Percentiles rank a stretch among this genome's conserved stretches.
phyloP scores from a whole-genome alignment of 805 yeast genomes.

The Wickerhamomyces hampshirensis region DNA sequence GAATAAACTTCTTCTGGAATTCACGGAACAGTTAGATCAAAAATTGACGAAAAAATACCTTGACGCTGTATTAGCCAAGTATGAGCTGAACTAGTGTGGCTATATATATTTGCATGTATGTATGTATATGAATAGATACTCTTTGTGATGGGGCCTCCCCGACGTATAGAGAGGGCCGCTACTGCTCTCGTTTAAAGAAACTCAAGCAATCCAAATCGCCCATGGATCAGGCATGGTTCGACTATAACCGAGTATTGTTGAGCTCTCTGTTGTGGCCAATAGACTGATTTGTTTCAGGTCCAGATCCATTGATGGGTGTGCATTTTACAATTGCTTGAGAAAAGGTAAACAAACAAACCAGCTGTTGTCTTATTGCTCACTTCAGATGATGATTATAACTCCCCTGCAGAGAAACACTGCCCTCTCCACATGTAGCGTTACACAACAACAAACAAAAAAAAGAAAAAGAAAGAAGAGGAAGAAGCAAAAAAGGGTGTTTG shows the following conservation, averaged over 20 bases:
- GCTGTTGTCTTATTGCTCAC: neutral
- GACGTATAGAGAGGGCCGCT: too few species aligned
- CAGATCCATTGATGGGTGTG: neutral
- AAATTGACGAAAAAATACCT: neutral
- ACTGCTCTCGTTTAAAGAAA: too few species aligned
- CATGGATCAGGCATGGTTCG: too few species aligned
- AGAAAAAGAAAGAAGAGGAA: neutral
- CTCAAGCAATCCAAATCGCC: too few species aligned
- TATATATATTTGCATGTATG: too few species aligned
- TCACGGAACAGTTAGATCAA: neutral
- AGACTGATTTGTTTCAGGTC: neutral
- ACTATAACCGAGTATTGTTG: too few species aligned
- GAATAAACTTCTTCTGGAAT: slow-evolving; percentile 8
- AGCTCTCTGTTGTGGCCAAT: too few species aligned
- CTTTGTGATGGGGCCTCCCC: too few species aligned
- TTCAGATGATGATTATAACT: neutral
- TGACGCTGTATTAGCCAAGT: neutral
- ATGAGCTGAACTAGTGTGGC: neutral
- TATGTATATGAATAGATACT: neutral
- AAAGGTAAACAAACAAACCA: neutral
- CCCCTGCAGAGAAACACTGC: too few species aligned
- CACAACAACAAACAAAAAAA: neutral
- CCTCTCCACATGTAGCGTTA: too few species aligned
- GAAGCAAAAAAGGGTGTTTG: neutral
- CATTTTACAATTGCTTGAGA: neutral